These are phyloP conservation scores for Pelargonium cotyledonis DNA, from an alignment of 441 rosid species.

Conservation along the genomic window DNA sequence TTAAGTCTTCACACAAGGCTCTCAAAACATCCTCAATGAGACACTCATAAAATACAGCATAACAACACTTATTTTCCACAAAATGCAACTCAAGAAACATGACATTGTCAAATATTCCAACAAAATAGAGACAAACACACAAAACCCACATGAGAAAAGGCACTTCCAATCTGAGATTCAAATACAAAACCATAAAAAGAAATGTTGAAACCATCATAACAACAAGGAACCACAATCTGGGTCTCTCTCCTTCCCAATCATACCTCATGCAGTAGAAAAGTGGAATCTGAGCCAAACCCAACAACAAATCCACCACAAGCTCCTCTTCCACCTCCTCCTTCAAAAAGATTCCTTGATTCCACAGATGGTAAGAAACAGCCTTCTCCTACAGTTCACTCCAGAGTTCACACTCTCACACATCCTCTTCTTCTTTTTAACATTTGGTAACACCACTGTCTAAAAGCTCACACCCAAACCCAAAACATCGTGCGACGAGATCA, in stretches of 20 bases:
- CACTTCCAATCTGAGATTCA: not conserved
- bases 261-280: not conserved
- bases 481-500: too few species aligned
- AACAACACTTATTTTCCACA: not conserved
- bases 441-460: not conserved
- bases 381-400: slow-evolving; percentile 10
- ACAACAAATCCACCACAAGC: not conserved
- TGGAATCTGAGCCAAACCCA: slow-evolving; percentile 4
- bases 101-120: not conserved
- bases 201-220: not conserved
- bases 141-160: not conserved
- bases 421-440: not conserved
- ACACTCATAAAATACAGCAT: too few species aligned
- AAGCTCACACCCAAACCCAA: not conserved
- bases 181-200: not conserved
- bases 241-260: not conserved
- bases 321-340: not conserved
- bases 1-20: not conserved
- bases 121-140: not conserved
- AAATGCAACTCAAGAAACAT: slow-evolving; percentile 2
- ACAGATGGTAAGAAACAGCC: slow-evolving; percentile 1
- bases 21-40: not conserved
- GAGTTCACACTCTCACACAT: not conserved
- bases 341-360: slow-evolving; percentile 10
- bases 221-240: not conserved